Percentiles rank a stretch among this genome's conserved stretches.
Conservation (phyloP, 495 filamentous ascomycete species). For the Neurospora intermedia region DNA sequence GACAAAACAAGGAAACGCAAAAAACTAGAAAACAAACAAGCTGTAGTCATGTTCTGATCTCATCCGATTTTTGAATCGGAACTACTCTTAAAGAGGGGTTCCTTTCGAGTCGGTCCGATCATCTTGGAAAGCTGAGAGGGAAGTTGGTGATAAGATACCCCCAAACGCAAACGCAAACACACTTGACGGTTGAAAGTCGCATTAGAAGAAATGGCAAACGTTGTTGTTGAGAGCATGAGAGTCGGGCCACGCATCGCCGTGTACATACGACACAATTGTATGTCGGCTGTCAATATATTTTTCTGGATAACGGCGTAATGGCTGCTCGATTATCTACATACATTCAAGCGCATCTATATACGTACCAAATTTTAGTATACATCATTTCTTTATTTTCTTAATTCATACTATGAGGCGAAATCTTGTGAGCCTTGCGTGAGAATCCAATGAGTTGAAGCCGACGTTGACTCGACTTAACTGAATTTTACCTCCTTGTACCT, state of each 20-base stretch:
- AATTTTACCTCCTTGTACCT: not conserved
- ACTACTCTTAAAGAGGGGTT: not conserved
- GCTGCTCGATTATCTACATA: not conserved
- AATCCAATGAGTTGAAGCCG: not conserved
- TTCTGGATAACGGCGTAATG: not conserved
- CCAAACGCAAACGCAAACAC: not conserved
- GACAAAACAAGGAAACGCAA: not conserved
- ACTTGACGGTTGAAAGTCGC: not conserved
- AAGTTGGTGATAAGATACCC: not conserved
- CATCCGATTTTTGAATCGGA: not conserved
- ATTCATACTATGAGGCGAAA: not conserved
- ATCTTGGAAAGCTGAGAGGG: not conserved
- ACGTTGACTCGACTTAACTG: not conserved
- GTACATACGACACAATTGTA: not conserved
- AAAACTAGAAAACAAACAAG: not conserved
- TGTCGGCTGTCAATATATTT: not conserved
- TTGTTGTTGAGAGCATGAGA: not conserved
- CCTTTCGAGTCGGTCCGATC: not conserved
- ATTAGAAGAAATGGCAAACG: not conserved
- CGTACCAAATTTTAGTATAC: not conserved
- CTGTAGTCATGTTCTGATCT: not conserved
- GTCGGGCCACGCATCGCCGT: not conserved
- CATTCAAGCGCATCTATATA: not conserved
- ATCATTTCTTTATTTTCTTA: not conserved
- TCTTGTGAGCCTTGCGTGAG: not conserved